Evolutionary conservation across 352 stramenopile genomes (phyloP), one percentile per base, ranked within the genome.

Genomic region (Pythium guiyangense): DNA sequence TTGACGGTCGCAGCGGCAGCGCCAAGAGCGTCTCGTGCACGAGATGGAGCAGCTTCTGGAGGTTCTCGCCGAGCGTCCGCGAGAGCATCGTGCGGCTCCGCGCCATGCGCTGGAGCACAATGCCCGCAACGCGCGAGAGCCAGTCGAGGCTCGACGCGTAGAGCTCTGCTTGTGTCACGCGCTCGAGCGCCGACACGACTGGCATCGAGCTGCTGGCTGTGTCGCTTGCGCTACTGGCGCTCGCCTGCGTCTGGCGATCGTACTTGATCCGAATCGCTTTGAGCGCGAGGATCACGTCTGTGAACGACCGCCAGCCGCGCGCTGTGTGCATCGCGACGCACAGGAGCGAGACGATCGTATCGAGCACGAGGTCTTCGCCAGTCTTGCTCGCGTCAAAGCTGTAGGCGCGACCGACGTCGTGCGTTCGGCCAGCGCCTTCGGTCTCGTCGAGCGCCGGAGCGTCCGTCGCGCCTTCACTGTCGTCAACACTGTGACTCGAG

Each of bases 291-390:
- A 95, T 71, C 14, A 93, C 61, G 44, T 93, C 73, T 6, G 73
- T 73, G 29, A 95, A 81, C 6, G 79, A 84, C 31, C 70, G 54
- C 74, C 78, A 92, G 0, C 85, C 85, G 17, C 74, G 65, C 2
- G 65, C 43, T 9, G 83, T 83, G 39, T 72, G 71, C 83, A 95
- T 92, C 8, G 84, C 74, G 34, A 74, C 70, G 45, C 73, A 90
- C 17, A 95, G 42, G 10, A 95, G 52, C n/a, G 80, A 91, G 27
- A 95, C 79, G 44, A 93, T 86, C 8, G 77, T 89, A 54, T 95
- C 85, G 4, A 94, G 60, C 2, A 95, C 82, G 20, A 95, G 52
- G 60, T 95, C 85, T 59, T 93, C 81, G 2, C 81, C 82, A 0
- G 81, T 93, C 34, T 87, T 83, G 47, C 65, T 77, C 17, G 79